These are phyloP conservation scores for Dothideomycetes sp. DNA, from an alignment of 2,329 filamentous ascomycete genomes.

Conservation along the genomic window DNA sequence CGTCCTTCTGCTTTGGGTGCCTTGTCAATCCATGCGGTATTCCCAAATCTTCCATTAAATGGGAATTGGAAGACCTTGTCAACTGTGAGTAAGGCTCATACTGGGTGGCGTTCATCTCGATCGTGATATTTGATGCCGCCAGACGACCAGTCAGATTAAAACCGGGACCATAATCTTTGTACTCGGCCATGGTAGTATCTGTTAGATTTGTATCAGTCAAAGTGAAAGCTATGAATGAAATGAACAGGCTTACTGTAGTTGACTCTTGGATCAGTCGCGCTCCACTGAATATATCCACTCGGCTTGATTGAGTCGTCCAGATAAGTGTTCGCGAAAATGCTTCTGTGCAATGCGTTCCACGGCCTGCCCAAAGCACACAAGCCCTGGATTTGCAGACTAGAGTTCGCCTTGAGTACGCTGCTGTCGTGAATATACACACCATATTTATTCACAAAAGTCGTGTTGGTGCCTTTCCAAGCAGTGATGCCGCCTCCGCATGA, in stretches of 20 bases:
- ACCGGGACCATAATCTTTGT: slow-evolving; percentile 40
- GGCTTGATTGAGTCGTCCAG: slow-evolving; percentile 44
- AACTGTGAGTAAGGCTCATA: slow-evolving; percentile 28
- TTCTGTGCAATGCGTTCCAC: slow-evolving; percentile 48
- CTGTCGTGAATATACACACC: slow-evolving; percentile 53
- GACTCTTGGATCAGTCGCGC: slow-evolving; percentile 22
- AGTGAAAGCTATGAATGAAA: neutral
- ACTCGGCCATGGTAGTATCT: slow-evolving; percentile 47
- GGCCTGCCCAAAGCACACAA: slow-evolving; percentile 50
- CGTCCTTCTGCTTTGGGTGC: slow-evolving; percentile 11
- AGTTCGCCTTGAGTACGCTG: slow-evolving; percentile 44
- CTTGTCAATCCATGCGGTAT: slow-evolving; percentile 41
- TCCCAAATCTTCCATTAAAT: slow-evolving; percentile 31
- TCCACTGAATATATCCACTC: slow-evolving; percentile 47
- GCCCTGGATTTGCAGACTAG: slow-evolving; percentile 28
- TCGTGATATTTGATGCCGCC: slow-evolving; percentile 30
- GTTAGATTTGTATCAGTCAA: slow-evolving; percentile 1
- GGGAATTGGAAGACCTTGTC: slow-evolving; percentile 36
- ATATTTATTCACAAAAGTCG: slow-evolving; percentile 55
- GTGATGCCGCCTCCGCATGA: slow-evolving; percentile 56
- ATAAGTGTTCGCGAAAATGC: slow-evolving; percentile 45
- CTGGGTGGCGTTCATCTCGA: slow-evolving; percentile 31
- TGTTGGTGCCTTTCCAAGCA: slow-evolving; percentile 59
- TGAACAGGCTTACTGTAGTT: neutral
- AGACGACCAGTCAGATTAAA: slow-evolving; percentile 39